Evolutionary conservation across 2,329 filamentous ascomycete species (phyloP), one percentile per base, ranked within the genome.

Genomic region (Trichophyton simii): DNA sequence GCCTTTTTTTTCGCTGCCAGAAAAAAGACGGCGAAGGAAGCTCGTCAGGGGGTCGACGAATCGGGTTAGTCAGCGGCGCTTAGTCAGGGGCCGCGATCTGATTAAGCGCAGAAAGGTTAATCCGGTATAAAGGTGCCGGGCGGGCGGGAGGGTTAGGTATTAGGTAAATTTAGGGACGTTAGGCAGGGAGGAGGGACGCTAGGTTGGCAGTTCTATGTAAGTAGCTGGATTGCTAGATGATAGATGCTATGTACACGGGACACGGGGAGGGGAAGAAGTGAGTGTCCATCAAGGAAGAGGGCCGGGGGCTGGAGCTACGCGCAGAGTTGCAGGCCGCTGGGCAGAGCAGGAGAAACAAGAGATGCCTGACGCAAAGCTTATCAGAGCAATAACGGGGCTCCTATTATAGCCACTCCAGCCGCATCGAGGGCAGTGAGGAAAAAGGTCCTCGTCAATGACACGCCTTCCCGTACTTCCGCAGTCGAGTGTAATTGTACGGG

Each of bases 401-500:
- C 41, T 22, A 18, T 48, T 48, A 25, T 48, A 48, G 44, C 44
- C 20, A 11, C 7, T 48, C 44, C 44, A 46, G 42, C 34, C 34
- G 34, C 34, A 38, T 13, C 13, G 41, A n/a, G 41, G 41, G 15
- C 7, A 5, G 41, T 6, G n/a, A 44, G n/a, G 13, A 7, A 44
- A 7, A 18, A 18, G n/a, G 15, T n/a, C 15, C 7, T 7, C 18
- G 41, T 41, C 42, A 66, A 62, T 66, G 65, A 38, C 65, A 66
- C 15, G 62, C 63, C 52, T 63, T 66, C 50, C 64, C 65, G 38
- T 66, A 65, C 44, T 59, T 66, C 44, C 61, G 63, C 58, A 66
- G 57, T 25, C 64, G 60, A 13, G 60, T 60, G 62, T 66, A 66
- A 54, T 66, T 66, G 59, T 66, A 66, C 31, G 65, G 65, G 41